A percentile compares a stretch with the other conserved stretches of the same genome.
phyloP scores from a whole-genome alignment of 768 basidiomycete species.

The Kwoniella europaea region DNA sequence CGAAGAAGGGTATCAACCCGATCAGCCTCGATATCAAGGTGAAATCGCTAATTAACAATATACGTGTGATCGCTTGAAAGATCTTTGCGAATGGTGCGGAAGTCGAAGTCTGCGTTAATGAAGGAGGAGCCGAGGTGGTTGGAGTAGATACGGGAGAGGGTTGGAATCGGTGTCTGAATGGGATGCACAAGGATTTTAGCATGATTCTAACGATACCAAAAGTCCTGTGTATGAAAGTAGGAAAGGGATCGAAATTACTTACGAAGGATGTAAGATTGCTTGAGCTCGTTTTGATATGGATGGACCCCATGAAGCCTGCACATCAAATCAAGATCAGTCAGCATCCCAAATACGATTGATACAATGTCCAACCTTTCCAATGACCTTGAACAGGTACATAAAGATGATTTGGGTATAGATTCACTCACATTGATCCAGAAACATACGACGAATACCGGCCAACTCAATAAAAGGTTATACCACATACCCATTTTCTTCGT shows the following conservation, averaged over 20 bases:
- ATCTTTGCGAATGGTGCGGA: constrained; percentile 27
- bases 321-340: neutral
- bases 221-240: too few relatives aligned
- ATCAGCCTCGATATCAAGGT: constrained; percentile 52
- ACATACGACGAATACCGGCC: constrained; percentile 55
- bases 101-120: constrained; percentile 11
- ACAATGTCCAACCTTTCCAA: neutral
- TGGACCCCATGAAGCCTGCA: constrained; percentile 48
- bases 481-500: constrained; percentile 50
- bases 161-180: constrained; percentile 43
- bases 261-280: constrained; percentile 48
- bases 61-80: constrained; percentile 30
- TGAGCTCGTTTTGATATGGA: constrained; percentile 53
- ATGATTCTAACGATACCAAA: too few relatives aligned
- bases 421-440: constrained; percentile 55
- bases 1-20: constrained; percentile 42
- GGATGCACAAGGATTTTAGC: too few relatives aligned
- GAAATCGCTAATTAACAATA: constrained; percentile 55
- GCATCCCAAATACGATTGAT: neutral
- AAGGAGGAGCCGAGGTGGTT: constrained; percentile 27
- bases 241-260: too few relatives aligned
- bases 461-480: constrained; percentile 54
- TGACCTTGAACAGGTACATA: neutral
- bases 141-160: constrained; percentile 32
- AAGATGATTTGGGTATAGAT: neutral